Evolutionary conservation across 495 filamentous ascomycete species (phyloP).

Genomic region (Aspergillus olivimuriae): DNA sequence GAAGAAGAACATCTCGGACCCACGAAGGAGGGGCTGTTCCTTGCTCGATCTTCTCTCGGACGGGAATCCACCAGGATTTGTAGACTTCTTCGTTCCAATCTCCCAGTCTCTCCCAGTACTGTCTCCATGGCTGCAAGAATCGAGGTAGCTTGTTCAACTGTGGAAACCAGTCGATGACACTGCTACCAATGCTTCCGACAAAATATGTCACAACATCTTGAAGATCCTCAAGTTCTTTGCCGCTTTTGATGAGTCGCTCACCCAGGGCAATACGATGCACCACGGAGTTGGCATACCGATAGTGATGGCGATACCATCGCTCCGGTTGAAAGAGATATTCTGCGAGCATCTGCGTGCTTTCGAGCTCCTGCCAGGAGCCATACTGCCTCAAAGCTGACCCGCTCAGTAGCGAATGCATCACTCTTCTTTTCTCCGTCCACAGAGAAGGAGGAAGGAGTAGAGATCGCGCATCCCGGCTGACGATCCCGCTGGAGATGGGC

Average conservation of each 20-base stretch:
- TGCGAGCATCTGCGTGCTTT: conserved; percentile 31
- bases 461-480: conserved; percentile 23
- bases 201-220: conserved; percentile 23
- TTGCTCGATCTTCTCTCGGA: conserved; percentile 13
- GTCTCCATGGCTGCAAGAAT: conserved; percentile 35
- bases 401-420: conserved; percentile 39
- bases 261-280: conserved; percentile 31
- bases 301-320: conserved; percentile 34
- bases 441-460: conserved; percentile 20
- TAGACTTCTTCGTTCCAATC: conserved; percentile 26
- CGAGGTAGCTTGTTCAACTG: conserved; percentile 24
- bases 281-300: conserved; percentile 37
- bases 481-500: conserved; percentile 29
- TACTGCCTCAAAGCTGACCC: conserved; percentile 27
- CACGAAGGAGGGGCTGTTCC: conserved; percentile 23
- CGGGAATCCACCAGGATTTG: conserved; percentile 29
- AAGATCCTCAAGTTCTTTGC: conserved; percentile 20
- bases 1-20: conserved; percentile 28
- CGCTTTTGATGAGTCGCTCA: conserved; percentile 14
- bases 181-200: conserved; percentile 20
- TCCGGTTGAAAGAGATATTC: conserved; percentile 27
- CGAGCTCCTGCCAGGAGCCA: conserved; percentile 30
- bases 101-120: conserved; percentile 24
- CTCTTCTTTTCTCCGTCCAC: conserved; percentile 28
- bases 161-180: conserved; percentile 35